These are phyloP conservation scores for Lipomyces sp. DNA, from an alignment of 805 yeast genomes.

Conservation along the genomic window DNA sequence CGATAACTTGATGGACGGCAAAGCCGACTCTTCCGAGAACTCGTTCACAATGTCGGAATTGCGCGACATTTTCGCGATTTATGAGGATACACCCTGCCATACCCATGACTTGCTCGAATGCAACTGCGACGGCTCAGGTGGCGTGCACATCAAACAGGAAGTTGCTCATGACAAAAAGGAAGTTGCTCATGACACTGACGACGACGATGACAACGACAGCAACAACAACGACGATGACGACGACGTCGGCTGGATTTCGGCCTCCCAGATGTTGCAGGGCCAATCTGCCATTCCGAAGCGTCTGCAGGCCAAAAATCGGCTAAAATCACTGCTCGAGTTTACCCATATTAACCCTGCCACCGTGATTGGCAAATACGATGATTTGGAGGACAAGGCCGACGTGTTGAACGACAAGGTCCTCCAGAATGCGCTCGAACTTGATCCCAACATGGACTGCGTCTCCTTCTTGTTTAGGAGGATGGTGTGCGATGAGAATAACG, in stretches of 20 bases:
- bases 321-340: constrained; percentile 64
- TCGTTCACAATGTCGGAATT: constrained; percentile 72
- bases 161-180: constrained; percentile 21
- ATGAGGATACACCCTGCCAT: constrained; percentile 57
- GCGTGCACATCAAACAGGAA: constrained; percentile 19
- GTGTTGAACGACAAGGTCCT: constrained; percentile 25
- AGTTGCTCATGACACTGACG: background rate
- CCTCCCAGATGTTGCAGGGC: constrained; percentile 51
- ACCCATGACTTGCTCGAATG: constrained; percentile 74
- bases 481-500: background rate
- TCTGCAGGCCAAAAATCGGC: constrained; percentile 53
- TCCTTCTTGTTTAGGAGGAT: constrained; percentile 20
- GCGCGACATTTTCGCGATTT: constrained; percentile 72
- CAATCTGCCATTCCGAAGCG: constrained; percentile 27
- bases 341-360: constrained; percentile 64
- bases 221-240: constrained; percentile 41
- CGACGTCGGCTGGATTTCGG: constrained; percentile 58
- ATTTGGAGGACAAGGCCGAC: constrained; percentile 12
- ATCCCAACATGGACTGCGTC: constrained; percentile 11
- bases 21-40: constrained; percentile 49
- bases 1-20: constrained; percentile 62
- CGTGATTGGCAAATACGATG: constrained; percentile 6
- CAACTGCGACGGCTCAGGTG: constrained; percentile 53
- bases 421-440: constrained; percentile 12
- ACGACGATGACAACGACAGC: constrained; percentile 34